Evolutionary conservation across 164 flowering plant genomes (phyloP).

Genomic region (Liriodendron chinense): DNA sequence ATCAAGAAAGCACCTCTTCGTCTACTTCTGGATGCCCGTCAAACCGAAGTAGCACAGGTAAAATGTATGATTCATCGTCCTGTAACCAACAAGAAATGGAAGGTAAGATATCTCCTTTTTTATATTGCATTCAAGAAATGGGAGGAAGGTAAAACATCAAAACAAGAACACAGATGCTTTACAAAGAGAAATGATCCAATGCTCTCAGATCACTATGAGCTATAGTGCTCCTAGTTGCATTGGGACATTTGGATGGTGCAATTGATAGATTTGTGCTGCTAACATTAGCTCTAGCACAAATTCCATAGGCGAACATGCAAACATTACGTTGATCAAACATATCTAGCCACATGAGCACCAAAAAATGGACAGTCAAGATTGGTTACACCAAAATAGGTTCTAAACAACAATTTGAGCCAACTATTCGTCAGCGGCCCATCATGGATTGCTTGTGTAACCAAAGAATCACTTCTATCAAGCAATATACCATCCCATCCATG

Average conservation of each 20-base stretch:
- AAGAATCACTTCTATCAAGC: background rate
- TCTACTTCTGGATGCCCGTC: constrained; percentile 97
- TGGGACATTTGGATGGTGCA: background rate
- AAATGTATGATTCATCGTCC: constrained; percentile 85
- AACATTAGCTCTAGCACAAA: background rate
- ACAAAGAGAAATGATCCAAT: background rate
- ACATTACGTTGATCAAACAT: background rate
- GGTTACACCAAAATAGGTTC: background rate
- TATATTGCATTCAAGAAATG: background rate
- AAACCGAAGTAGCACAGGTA: constrained; percentile 88
- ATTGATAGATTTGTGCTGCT: background rate
- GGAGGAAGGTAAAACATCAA: constrained; percentile 3
- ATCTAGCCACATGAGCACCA: background rate
- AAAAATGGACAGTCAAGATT: background rate
- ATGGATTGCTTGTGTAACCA: background rate
- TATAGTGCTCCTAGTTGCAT: background rate
- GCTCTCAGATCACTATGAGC: background rate
- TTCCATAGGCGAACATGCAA: background rate
- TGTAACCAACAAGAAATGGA: constrained; percentile 28
- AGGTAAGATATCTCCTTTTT: too few relatives aligned
- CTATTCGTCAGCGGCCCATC: background rate
- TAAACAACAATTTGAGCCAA: background rate
- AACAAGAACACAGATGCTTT: background rate
- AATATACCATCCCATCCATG: background rate
- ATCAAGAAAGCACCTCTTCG: constrained; percentile 63